Percentiles rank a stretch among this genome's conserved stretches.
phyloP scores from a whole-genome alignment of 257 asterid genomes.

The Petrea volubilis region DNA sequence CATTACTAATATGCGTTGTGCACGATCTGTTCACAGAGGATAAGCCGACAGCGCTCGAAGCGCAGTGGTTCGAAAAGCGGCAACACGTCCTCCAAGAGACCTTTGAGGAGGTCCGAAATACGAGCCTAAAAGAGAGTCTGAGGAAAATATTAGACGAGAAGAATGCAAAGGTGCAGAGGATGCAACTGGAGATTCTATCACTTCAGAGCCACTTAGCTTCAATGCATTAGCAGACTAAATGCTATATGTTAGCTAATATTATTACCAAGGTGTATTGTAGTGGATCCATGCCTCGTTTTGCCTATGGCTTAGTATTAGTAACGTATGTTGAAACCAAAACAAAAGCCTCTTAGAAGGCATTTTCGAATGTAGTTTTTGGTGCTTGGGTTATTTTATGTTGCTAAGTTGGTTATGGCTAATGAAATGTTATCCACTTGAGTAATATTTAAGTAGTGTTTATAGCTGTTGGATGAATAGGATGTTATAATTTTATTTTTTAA shows the following conservation, averaged over 20 bases:
- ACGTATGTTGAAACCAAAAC: too few relatives aligned
- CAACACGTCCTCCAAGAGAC: constrained; percentile 35
- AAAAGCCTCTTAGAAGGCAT: too few relatives aligned
- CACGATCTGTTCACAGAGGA: constrained; percentile 19
- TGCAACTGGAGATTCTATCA: constrained; percentile 31
- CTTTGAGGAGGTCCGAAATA: constrained; percentile 29
- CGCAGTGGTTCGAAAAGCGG: constrained; percentile 23
- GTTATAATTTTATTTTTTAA: too few relatives aligned
- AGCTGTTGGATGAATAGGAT: too few relatives aligned
- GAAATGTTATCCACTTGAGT: too few relatives aligned
- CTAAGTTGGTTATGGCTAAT: too few relatives aligned
- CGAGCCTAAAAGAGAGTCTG: constrained; percentile 33
- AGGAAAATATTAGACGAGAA: constrained; percentile 33
- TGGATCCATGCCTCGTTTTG: too few relatives aligned
- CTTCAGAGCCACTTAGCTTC: constrained; percentile 36
- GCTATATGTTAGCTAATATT: not conserved
- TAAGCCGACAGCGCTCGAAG: constrained; percentile 6
- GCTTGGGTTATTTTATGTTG: too few relatives aligned
- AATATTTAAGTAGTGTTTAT: too few relatives aligned
- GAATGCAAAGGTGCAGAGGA: constrained; percentile 26
- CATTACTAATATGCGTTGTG: not conserved
- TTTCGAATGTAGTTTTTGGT: too few relatives aligned
- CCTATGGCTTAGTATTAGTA: too few relatives aligned
- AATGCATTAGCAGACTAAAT: constrained; percentile 22
- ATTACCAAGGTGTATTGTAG: too few relatives aligned